A percentile compares a stretch with the other conserved stretches of the same genome.
phyloP scores from a whole-genome alignment of 164 flowering plant species.

The Dillenia turbinata region DNA sequence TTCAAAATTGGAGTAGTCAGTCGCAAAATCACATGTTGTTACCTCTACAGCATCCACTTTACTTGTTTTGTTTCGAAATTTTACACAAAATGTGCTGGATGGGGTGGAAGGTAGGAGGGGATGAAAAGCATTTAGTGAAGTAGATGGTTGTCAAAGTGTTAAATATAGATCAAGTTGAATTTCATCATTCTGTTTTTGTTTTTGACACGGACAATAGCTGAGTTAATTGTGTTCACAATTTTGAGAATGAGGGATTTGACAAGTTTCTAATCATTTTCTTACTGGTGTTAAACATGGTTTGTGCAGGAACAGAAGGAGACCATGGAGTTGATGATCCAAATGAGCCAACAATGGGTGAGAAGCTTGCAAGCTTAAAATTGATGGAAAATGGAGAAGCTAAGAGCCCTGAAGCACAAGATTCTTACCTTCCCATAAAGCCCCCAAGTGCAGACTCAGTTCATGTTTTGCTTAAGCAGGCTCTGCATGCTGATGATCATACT shows the following conservation, averaged over 20 bases:
- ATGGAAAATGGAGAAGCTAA: slow-evolving; percentile 18
- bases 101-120: no score
- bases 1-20: no score
- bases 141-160: no score
- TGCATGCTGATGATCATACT: slow-evolving; percentile 82
- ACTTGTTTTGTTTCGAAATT: no score
- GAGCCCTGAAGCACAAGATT: slow-evolving; percentile 19
- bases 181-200: neutral
- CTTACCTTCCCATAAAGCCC: slow-evolving; percentile 31
- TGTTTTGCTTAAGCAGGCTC: slow-evolving; percentile 82
- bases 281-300: slow-evolving; percentile 14
- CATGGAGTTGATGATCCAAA: slow-evolving; percentile 35
- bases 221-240: neutral
- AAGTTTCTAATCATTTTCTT: neutral
- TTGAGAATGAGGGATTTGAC: neutral
- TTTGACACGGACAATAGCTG: neutral
- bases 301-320: slow-evolving; percentile 26
- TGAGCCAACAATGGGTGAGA: slow-evolving; percentile 94
- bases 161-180: no score
- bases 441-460: slow-evolving; percentile 95
- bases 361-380: slow-evolving; percentile 53
- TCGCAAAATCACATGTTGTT: no score
- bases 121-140: neutral
- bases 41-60: no score
- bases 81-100: no score